Evolutionary conservation across 2,329 filamentous ascomycete genomes (phyloP), one percentile per base, ranked within the genome.

Genomic region (Aschersonia sp.): DNA sequence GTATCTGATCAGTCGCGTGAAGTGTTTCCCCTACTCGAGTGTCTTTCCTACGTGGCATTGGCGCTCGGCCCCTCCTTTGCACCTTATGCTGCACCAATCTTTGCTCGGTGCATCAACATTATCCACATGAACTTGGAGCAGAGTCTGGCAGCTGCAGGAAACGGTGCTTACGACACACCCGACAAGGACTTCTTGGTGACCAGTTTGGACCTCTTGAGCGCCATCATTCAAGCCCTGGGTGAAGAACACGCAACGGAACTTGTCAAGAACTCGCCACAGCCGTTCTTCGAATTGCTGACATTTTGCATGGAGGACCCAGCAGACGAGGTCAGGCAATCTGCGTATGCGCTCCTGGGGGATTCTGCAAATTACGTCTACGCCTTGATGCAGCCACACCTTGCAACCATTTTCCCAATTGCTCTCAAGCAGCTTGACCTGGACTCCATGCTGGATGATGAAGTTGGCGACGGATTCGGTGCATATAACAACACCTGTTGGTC

Each of bases 401-500:
- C 78, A 2, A 78, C 72, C 10, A 74, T 97, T 48, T 69, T 97
- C 60, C 85, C 87, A 1, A 80, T 90, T 45, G 69, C 96, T n/a
- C 76, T 96, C 53, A 79, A 81, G 57, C 89, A 97, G 61, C 78
- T 98, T 31, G 89, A 97, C 54, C 71, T 95, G 54, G 83, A 88
- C 51, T 74, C 73, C 48, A 76, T 88, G 46, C 66, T 79, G 14
- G 84, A 89, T 51, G 87, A 94, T 56, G 85, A 88, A 51, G 80
- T 87, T 44, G 87, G 94, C 53, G 84, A 79, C 14, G 83, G 81
- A 11, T 96, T 95, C 63, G 87, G 88, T 51, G 89, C 97, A 32
- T 81, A 97, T 50, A 98, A 97, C 74, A 98, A 98, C 61, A 90
- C 92, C 29, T 97, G 90, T 68, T 98, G 92, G 92, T 94, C 89